Conservation (phyloP, 2,329 filamentous ascomycete genomes). For the Paecilomyces variotii region DNA sequence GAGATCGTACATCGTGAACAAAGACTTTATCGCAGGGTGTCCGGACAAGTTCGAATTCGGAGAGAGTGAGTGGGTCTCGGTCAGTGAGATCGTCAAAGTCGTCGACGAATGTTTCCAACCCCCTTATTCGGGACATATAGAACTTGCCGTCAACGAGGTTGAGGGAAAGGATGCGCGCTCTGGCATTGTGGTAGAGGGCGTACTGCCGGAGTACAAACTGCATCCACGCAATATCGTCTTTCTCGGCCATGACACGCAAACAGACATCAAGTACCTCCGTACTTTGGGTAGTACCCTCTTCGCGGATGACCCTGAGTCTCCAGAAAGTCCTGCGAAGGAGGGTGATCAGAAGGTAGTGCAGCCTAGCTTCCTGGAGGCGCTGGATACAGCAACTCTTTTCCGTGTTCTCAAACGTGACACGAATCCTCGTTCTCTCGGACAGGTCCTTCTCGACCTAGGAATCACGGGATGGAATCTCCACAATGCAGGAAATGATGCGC, state of each 20-base stretch:
- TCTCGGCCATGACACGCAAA: slow-evolving; percentile 64
- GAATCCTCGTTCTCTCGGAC: slow-evolving; percentile 50
- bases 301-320: slow-evolving; percentile 1
- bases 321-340: background rate
- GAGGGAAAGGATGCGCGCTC: background rate
- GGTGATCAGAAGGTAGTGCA: background rate
- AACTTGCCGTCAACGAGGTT: slow-evolving; percentile 4
- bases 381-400: slow-evolving; percentile 70
- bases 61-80: slow-evolving; percentile 46
- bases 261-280: slow-evolving; percentile 62
- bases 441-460: slow-evolving; percentile 56
- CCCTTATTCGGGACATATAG: slow-evolving; percentile 41
- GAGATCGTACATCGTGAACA: slow-evolving; percentile 58
- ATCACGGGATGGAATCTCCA: slow-evolving; percentile 62
- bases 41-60: slow-evolving; percentile 70
- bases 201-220: slow-evolving; percentile 6
- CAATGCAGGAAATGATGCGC: slow-evolving; percentile 80
- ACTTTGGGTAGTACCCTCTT: slow-evolving; percentile 54
- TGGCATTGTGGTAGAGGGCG: background rate
- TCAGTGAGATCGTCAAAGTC: slow-evolving; percentile 36
- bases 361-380: slow-evolving; percentile 49
- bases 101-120: slow-evolving; percentile 50
- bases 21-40: slow-evolving; percentile 61
- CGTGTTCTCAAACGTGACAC: slow-evolving; percentile 50
- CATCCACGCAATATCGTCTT: slow-evolving; percentile 57